Base-by-base conservation (phyloP, 257 asterid species). In the Solanum ossicruentum region DNA sequence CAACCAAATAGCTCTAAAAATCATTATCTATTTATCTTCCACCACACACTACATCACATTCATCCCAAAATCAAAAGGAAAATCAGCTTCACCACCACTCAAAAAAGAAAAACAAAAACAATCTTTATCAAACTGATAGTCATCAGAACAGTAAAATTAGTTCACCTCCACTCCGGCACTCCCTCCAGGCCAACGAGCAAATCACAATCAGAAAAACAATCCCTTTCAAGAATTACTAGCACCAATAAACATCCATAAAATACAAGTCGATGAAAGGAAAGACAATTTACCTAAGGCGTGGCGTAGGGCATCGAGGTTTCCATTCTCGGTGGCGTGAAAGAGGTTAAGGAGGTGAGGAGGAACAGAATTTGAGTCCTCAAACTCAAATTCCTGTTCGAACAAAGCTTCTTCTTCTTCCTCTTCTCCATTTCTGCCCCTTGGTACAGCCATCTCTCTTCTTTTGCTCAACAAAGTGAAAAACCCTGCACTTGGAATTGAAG, bases 271-370 rank as follows among this genome's bases (percentile, higher is more conserved):
- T 6, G 12, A 16, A 45, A 1, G 4, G 15, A 4, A 20, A 85
- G 83, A 17, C 49, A 12, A 5, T 57, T 17, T 86, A 93, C 99
- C 98, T 39, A 96, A 93, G 91, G 97, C 95, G 21, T 54, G 85
- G 28, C 95, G 94, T 65, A 96, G 98, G 87, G 91, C 91, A 78
- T 87, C 81, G 78, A 93, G 87, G 91, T 92, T 91, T 36, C 98
- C 99, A 51, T 90, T 86, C 87, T 91, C 94, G 63, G 93, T 92
- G 66, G 99, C 98, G 43, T 89, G 60, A 84, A 92, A 90, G 51
- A 96, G 95, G 79, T 95, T 93, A 10, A 95, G 97, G 86, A 96
- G 97, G 87, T 93, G 97, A 36, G 92, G 87, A 57, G 97, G 98
- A 1, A 89, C 98, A 41, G 92, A 88, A 10, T 88, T 96, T 23